A percentile compares a stretch with the other conserved stretches of the same genome.
phyloP scores from a whole-genome alignment of 441 rosid genomes.

The Croton setiger region DNA sequence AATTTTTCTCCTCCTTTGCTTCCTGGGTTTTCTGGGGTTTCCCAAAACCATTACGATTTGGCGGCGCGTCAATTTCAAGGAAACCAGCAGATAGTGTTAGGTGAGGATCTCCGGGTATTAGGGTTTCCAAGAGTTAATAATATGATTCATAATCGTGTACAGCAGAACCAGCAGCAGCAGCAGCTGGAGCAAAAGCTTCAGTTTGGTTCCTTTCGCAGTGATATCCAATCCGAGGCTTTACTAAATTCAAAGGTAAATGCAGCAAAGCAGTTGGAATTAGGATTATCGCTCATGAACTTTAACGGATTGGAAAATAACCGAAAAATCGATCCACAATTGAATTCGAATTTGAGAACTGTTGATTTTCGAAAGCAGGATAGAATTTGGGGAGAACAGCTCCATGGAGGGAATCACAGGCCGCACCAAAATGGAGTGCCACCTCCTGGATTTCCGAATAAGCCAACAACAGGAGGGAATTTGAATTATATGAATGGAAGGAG shows the following conservation, averaged over 20 bases:
- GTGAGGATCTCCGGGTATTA: constrained; percentile 46
- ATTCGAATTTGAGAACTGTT: constrained; percentile 27
- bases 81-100: constrained; percentile 25
- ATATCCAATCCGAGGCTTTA: constrained; percentile 35
- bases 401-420: constrained; percentile 32
- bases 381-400: constrained; percentile 42
- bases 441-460: constrained; percentile 56
- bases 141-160: constrained; percentile 35
- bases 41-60: constrained; percentile 38
- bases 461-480: constrained; percentile 37
- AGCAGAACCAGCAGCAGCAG: constrained; percentile 39
- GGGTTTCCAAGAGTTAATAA: constrained; percentile 41
- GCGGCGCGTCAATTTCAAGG: constrained; percentile 32
- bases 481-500: constrained; percentile 30
- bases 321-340: constrained; percentile 27
- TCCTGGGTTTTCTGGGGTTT: constrained; percentile 46
- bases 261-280: constrained; percentile 29
- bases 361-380: constrained; percentile 36
- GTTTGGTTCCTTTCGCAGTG: constrained; percentile 58
- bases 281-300: constrained; percentile 20
- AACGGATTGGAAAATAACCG: constrained; percentile 35
- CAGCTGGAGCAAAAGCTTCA: constrained; percentile 42
- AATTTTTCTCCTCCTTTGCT: constrained; percentile 37
- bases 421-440: constrained; percentile 33
- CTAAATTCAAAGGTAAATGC: constrained; percentile 25